Conservation (phyloP, 1,139 yeast genomes). For the Yamadazyma spencermartinsiae region DNA sequence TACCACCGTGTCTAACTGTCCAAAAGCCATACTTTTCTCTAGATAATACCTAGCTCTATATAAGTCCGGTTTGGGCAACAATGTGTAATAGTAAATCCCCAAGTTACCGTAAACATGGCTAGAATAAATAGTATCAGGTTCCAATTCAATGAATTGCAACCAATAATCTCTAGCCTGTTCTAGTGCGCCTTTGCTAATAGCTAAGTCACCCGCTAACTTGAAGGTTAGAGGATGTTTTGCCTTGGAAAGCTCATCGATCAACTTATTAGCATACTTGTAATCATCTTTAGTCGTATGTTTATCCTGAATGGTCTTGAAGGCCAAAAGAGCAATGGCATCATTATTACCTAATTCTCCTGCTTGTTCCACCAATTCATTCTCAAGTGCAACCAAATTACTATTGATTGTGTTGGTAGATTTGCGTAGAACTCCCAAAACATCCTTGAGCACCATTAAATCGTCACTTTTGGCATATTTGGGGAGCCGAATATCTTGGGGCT, state of each 20-base stretch:
- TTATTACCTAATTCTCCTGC: conserved; percentile 84
- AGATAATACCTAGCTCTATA: conserved; percentile 56
- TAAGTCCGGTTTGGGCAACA: conserved; percentile 47
- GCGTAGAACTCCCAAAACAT: conserved; percentile 63
- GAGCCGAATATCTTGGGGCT: conserved; percentile 32
- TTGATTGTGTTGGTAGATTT: conserved; percentile 60
- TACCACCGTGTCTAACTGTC: conserved; percentile 55
- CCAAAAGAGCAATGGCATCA: conserved; percentile 74
- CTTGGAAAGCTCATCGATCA: conserved; percentile 63
- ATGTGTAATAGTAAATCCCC: conserved; percentile 55
- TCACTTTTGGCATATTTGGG: conserved; percentile 50
- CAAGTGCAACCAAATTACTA: conserved; percentile 56
- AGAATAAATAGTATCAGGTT: conserved; percentile 56
- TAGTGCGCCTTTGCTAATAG: conserved; percentile 45
- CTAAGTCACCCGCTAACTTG: conserved; percentile 74
- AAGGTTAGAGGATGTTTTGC: conserved; percentile 67
- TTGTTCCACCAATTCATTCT: conserved; percentile 68
- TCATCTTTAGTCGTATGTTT: conserved; percentile 50
- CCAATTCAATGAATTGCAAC: conserved; percentile 55
- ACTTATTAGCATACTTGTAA: conserved; percentile 56
- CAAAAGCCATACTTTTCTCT: conserved; percentile 57
- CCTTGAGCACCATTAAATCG: conserved; percentile 70
- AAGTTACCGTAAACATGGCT: conserved; percentile 73
- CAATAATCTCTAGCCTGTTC: conserved; percentile 62
- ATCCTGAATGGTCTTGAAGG: conserved; percentile 56